Evolutionary conservation across 371 early-diverging fungal species (phyloP), one percentile per base, ranked within the genome.

Genomic region (Mortierella sp.): DNA sequence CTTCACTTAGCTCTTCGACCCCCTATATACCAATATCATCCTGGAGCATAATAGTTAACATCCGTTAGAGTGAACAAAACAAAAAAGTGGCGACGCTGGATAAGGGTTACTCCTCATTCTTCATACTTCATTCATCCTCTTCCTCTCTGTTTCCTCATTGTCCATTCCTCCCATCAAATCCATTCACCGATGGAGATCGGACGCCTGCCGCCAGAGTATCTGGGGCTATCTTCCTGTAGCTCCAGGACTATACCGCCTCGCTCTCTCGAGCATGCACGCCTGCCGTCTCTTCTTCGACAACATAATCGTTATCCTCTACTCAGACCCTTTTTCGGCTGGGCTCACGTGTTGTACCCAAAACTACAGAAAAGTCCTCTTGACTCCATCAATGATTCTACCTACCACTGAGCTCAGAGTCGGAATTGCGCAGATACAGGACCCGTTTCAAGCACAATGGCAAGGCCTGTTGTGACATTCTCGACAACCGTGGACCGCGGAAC

Each of bases 151-250:
- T n/a, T n/a, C n/a, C n/a, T n/a, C n/a, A n/a, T n/a, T n/a, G n/a
- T n/a, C n/a, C n/a, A n/a, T n/a, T n/a, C n/a, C n/a, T n/a, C n/a
- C n/a, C n/a, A n/a, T n/a, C n/a, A n/a, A n/a, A n/a, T n/a, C n/a
- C n/a, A n/a, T n/a, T n/a, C n/a, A n/a, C n/a, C n/a, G n/a, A n/a
- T n/a, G n/a, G n/a, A n/a, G n/a, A 46, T 59, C 51, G 28, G 44
- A 34, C n/a, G 6, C 12, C 31, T 68, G 8, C 61, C 69, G 0
- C 55, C 60, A 30, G 60, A 68, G 41, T 68, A 50, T 21, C 23
- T 68, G 32, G 56, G 50, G 7, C 28, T 19, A 61, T 60, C 30
- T 3, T 68, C 11, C 28, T 44, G 4, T 11, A 46, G n/a, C 68
- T 68, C 15, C 1, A 28, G 21, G n/a, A 27, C 19, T 27, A 65